phyloP scores from a whole-genome alignment of 371 early-diverging fungal genomes.

The Umbelopsis sp. region DNA sequence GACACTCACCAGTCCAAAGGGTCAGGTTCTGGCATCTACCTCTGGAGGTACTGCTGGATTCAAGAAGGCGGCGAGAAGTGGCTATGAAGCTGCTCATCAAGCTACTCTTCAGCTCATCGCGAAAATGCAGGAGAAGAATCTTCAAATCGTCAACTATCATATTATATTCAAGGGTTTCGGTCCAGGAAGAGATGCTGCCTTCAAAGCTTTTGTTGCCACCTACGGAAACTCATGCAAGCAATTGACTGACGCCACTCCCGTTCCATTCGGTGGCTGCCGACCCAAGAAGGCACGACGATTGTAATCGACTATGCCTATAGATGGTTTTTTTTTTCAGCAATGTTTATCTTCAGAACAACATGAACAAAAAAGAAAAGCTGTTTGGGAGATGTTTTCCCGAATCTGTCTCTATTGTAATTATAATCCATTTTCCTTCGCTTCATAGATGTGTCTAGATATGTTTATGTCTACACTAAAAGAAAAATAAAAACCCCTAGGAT shows the following conservation, averaged over 20 bases:
- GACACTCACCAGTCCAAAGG: conserved; percentile 77
- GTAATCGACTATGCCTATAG: conserved; percentile 41
- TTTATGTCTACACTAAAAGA: neutral
- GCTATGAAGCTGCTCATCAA: conserved; percentile 93
- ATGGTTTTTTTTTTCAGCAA: neutral
- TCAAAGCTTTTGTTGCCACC: conserved; percentile 76
- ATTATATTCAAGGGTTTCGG: conserved; percentile 90
- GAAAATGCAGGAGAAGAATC: conserved; percentile 66
- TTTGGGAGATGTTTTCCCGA: neutral
- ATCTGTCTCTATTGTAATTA: conserved; percentile 15
- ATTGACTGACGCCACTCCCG: conserved; percentile 89
- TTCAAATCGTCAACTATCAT: conserved; percentile 70
- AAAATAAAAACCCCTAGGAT: neutral
- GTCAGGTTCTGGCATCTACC: conserved; percentile 70
- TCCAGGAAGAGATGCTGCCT: conserved; percentile 91
- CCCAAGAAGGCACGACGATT: conserved; percentile 90
- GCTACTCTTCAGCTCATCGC: conserved; percentile 78
- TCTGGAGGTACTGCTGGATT: conserved; percentile 88
- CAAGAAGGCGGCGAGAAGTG: conserved; percentile 87
- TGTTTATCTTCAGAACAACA: no score
- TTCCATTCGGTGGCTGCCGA: conserved; percentile 94
- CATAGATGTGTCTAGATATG: neutral
- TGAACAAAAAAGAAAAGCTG: no score
- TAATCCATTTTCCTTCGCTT: conserved; percentile 6
- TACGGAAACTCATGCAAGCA: conserved; percentile 77